Evolutionary conservation across 352 stramenopile species (phyloP), one percentile per base, ranked within the genome.

Genomic region (Phytophthora brassicae): DNA sequence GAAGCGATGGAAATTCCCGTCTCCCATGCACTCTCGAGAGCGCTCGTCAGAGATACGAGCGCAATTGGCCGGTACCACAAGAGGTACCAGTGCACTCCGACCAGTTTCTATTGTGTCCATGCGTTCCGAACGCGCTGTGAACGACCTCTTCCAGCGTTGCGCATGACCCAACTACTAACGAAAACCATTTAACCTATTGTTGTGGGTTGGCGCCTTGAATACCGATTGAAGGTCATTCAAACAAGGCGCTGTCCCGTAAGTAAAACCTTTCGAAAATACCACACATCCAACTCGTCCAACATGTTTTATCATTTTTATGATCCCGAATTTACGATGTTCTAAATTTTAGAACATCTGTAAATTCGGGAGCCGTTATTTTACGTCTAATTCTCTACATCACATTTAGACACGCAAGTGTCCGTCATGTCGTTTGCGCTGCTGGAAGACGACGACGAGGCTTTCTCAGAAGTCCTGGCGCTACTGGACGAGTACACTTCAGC

Each of bases 361-460:
- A n/a, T n/a, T n/a, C n/a, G n/a, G n/a, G n/a, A n/a, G n/a, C n/a
- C n/a, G n/a, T n/a, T n/a, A n/a, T n/a, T n/a, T n/a, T n/a, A n/a
- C n/a, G n/a, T n/a, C n/a, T n/a, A n/a, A n/a, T n/a, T n/a, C n/a
- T n/a, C n/a, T n/a, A n/a, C n/a, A 31, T 31, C 26, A 8, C 4
- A 31, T 31, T 31, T 8, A 8, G 26, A 31, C n/a, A 35, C 7
- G 29, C 20, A 22, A 43, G n/a, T n/a, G n/a, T n/a, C n/a, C 11
- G 51, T 3, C 23, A 77, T 77, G 70, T 53, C 70, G 33, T 70
- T 72, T 41, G 17, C 50, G 35, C 50, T 75, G 11, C 52, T 72
- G 8, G 64, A 72, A 12, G 64, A 72, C 47, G 70, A 71, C 47
- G 67, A 71, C 19, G 63, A 75, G 59, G 56, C 56, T 28, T 66